Conservation (phyloP, 192 early-diverging fungal genomes). For the Umbelopsis isabellina region DNA sequence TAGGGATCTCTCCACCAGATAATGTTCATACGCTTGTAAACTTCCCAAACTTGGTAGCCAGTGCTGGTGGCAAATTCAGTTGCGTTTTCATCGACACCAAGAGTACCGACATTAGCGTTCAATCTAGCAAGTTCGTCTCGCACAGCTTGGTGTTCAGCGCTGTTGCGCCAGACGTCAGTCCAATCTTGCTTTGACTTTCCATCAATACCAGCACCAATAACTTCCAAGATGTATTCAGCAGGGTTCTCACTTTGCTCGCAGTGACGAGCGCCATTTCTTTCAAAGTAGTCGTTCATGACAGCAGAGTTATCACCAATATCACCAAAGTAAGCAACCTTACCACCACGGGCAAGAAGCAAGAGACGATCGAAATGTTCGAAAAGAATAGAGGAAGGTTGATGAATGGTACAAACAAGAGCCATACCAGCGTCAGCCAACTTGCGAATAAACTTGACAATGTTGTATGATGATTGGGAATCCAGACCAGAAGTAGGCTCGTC, state of each 20-base stretch:
- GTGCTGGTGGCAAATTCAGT: conserved; percentile 51
- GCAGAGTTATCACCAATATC: conserved; percentile 70
- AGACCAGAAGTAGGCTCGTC: conserved; percentile 76
- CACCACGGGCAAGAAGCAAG: conserved; percentile 78
- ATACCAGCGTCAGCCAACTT: conserved; percentile 65
- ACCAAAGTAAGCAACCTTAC: conserved; percentile 81
- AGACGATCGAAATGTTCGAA: conserved; percentile 88
- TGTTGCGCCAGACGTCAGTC: conserved; percentile 72
- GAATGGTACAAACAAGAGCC: conserved; percentile 82
- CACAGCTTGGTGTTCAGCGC: conserved; percentile 48
- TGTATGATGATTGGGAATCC: conserved; percentile 79
- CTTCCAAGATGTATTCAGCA: conserved; percentile 87
- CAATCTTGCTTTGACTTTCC: conserved; percentile 62
- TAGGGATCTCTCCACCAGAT: conserved; percentile 75
- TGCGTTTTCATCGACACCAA: conserved; percentile 32
- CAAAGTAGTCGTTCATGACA: conserved; percentile 74
- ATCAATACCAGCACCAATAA: conserved; percentile 70
- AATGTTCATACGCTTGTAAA: conserved; percentile 63
- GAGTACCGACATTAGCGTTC: conserved; percentile 35
- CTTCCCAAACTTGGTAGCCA: conserved; percentile 58
- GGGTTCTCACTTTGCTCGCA: conserved; percentile 74
- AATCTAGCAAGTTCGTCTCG: conserved; percentile 59
- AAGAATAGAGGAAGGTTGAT: conserved; percentile 83
- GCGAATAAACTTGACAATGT: conserved; percentile 75
- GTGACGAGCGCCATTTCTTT: conserved; percentile 66